Evolutionary conservation across 2,329 filamentous ascomycete species (phyloP), one percentile per base, ranked within the genome.

Genomic region (Xylariaceae sp.): DNA sequence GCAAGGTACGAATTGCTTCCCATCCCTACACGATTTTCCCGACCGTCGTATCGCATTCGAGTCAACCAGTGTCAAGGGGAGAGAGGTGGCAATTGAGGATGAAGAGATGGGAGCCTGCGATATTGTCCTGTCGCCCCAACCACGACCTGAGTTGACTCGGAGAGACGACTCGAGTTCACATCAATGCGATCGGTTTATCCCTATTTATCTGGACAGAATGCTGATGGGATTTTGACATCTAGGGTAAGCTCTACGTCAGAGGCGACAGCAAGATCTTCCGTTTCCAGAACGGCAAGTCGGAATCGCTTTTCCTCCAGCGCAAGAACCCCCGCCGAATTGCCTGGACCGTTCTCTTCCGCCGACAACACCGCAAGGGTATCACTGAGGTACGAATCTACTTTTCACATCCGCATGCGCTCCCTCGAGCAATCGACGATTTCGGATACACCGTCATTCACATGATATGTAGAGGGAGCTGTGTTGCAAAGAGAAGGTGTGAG

Each of bases 261-360:
- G 90, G 91, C 70, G 93, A 98, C 83, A 95, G 87, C 89, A 98
- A 97, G 83, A 84, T 97, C 81, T 98, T 98, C 87, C 90, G 93
- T 71, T 98, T 98, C 87, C 89, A 95, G 78, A 96, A 95, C 78
- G 89, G 93, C 80, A 98, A 98, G 81, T 91, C 89, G 76, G 93
- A 98, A 79, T 95, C 89, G 60, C 88, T 98, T 61, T 98, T 98
- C 85, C 88, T 97, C 63, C 93, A 98, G 83, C 91, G 93, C 82
- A 98, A 98, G 89, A 98, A 98, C 85, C 93, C 93, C 71, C 91
- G 93, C 74, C 89, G 91, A 72, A 97, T 98, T 74, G 85, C 91
- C 62, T 98, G 93, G 93, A 98, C 93, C 60, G 85, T 90, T 64
- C 87, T 98, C 56, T 98, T 88, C 88, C 85, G 93, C 73, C 87